A percentile compares a stretch with the other conserved stretches of the same genome.
These are phyloP conservation scores for Trichoderma atroviride DNA, from an alignment of 2,329 filamentous ascomycete species.

Conservation along the genomic window DNA sequence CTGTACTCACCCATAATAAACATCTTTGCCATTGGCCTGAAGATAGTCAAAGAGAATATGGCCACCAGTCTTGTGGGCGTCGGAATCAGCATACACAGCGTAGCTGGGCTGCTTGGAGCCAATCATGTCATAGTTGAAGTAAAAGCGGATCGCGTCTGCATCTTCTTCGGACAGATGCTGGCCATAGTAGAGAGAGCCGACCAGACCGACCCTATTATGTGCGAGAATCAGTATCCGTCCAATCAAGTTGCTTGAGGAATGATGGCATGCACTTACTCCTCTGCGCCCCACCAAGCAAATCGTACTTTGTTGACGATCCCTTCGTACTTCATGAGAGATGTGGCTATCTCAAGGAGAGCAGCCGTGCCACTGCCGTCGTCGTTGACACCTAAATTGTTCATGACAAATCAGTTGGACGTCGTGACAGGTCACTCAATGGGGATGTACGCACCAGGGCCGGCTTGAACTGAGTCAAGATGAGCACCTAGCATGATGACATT, in stretches of 20 bases:
- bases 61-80: slow-evolving; percentile 43
- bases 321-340: slow-evolving; percentile 39
- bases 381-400: slow-evolving; percentile 35
- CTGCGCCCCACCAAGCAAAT: slow-evolving; percentile 46
- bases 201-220: slow-evolving; percentile 41
- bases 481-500: slow-evolving; percentile 47
- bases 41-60: slow-evolving; percentile 39
- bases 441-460: slow-evolving; percentile 37
- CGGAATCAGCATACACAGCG: slow-evolving; percentile 45
- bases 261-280: slow-evolving; percentile 40
- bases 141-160: slow-evolving; percentile 61
- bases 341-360: slow-evolving; percentile 42
- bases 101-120: slow-evolving; percentile 47
- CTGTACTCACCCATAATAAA: slow-evolving; percentile 33
- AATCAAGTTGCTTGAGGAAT: not conserved
- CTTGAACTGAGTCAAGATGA: slow-evolving; percentile 44
- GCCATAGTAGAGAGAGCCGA: slow-evolving; percentile 49
- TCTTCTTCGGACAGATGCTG: slow-evolving; percentile 41
- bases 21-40: slow-evolving; percentile 34
- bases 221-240: not conserved
- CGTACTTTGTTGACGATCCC: slow-evolving; percentile 45
- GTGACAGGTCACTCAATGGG: not conserved
- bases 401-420: not conserved
- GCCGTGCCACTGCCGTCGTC: slow-evolving; percentile 45
- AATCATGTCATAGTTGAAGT: slow-evolving; percentile 75